These are phyloP conservation scores for Pirum gemmata DNA, from an alignment of 78 protist species.

Conservation along the genomic window DNA sequence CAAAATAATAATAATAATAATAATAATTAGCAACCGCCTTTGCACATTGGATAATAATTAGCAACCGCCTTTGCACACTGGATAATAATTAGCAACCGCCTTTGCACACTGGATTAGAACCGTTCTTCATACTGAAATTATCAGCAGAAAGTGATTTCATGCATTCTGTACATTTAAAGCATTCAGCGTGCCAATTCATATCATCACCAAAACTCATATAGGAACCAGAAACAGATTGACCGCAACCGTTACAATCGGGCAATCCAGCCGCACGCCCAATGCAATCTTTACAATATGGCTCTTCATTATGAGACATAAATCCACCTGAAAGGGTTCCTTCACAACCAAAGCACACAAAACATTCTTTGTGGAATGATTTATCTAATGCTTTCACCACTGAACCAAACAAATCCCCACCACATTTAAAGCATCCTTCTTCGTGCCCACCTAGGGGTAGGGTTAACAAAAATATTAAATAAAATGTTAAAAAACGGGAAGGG, in stretches of 20 bases:
- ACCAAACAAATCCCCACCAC: slow-evolving; percentile 32
- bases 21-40: too few relatives aligned
- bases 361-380: slow-evolving; percentile 25
- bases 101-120: too few relatives aligned
- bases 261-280: slow-evolving; percentile 38
- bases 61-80: too few relatives aligned
- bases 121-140: slow-evolving; percentile 7
- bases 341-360: slow-evolving; percentile 41
- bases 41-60: too few relatives aligned
- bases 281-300: slow-evolving; percentile 27
- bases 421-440: neutral
- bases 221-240: slow-evolving; percentile 20
- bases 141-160: neutral
- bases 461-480: too few relatives aligned
- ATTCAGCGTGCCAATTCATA: slow-evolving; percentile 13
- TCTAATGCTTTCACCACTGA: slow-evolving; percentile 34
- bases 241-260: slow-evolving; percentile 39
- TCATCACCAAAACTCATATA: slow-evolving; percentile 9
- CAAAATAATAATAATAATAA: too few relatives aligned
- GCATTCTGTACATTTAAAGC: slow-evolving; percentile 38
- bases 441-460: neutral
- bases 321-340: slow-evolving; percentile 22
- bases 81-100: neutral
- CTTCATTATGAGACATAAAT: slow-evolving; percentile 15
- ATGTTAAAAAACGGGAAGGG: too few relatives aligned